phyloP scores from a whole-genome alignment of 768 basidiomycete genomes.

The Rhodotorula diobovata region DNA sequence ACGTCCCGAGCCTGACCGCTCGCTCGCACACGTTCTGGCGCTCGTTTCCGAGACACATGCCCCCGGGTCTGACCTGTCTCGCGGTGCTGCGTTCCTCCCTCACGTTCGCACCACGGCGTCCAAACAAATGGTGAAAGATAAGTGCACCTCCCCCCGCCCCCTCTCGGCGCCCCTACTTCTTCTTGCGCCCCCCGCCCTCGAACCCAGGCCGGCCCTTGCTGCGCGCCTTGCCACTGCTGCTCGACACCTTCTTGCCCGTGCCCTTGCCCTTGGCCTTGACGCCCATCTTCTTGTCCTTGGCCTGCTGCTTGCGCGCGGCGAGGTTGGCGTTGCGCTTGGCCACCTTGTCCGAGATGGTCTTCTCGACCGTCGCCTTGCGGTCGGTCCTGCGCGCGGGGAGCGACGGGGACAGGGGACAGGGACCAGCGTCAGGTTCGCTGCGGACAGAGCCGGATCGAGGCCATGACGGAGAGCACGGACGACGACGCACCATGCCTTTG shows the following conservation, averaged over 20 bases:
- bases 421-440: too few relatives aligned
- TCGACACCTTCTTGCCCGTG: slow-evolving; percentile 33
- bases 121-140: too few relatives aligned
- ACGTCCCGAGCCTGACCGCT: too few relatives aligned
- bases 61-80: too few relatives aligned
- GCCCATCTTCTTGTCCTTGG: slow-evolving; percentile 60
- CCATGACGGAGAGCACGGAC: slow-evolving; percentile 19
- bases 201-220: slow-evolving; percentile 72
- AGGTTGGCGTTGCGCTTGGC: slow-evolving; percentile 91
- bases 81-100: too few relatives aligned
- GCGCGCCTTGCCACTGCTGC: slow-evolving; percentile 48
- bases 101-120: too few relatives aligned
- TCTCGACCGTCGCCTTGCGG: slow-evolving; percentile 69
- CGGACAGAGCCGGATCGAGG: too few relatives aligned
- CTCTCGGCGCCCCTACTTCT: slow-evolving; percentile 18
- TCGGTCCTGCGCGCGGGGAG: slow-evolving; percentile 72
- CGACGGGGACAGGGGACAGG: too few relatives aligned
- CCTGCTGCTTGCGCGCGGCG: slow-evolving; percentile 72
- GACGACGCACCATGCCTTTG: slow-evolving; percentile 68
- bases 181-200: slow-evolving; percentile 60
- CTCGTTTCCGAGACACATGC: too few relatives aligned
- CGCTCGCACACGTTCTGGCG: too few relatives aligned
- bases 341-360: slow-evolving; percentile 74
- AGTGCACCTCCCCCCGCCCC: too few relatives aligned
- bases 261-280: slow-evolving; percentile 51